Evolutionary conservation across 805 yeast genomes (phyloP).

Genomic region (Spathaspora girioi): DNA sequence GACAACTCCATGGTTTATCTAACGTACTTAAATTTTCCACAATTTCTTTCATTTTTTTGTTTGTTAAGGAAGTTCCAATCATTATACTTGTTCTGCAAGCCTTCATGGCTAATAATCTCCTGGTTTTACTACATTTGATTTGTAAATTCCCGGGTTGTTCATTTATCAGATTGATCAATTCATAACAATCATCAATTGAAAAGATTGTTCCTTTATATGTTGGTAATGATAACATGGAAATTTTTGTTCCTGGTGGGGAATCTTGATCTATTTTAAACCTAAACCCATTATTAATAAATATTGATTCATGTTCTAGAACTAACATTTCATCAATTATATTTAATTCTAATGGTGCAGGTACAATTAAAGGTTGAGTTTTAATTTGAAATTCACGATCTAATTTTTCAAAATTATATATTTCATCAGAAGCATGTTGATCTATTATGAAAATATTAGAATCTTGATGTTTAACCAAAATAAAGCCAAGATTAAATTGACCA

Average conservation of each 20-base stretch:
- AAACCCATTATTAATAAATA: constrained; percentile 78
- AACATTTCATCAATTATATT: constrained; percentile 75
- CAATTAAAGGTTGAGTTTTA: constrained; percentile 63
- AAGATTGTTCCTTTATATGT: constrained; percentile 67
- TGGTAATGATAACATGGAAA: constrained; percentile 64
- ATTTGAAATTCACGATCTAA: constrained; percentile 50
- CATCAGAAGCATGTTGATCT: constrained; percentile 98
- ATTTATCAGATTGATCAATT: constrained; percentile 59
- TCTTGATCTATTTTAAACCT: constrained; percentile 49
- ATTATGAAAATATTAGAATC: constrained; percentile 65
- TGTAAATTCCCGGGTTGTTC: constrained; percentile 12
- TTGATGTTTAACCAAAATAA: constrained; percentile 66
- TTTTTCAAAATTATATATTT: constrained; percentile 83
- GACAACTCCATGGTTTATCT: constrained; percentile 95
- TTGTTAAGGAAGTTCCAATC: constrained; percentile 76
- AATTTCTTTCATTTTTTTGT: constrained; percentile 59
- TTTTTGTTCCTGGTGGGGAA: constrained; percentile 51
- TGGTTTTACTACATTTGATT: constrained; percentile 69
- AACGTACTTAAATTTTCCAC: constrained; percentile 65
- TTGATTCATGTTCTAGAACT: constrained; percentile 54
- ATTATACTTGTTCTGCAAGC: constrained; percentile 93
- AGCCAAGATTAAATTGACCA: constrained; percentile 96
- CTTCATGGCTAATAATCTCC: constrained; percentile 87
- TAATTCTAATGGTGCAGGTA: constrained; percentile 56
- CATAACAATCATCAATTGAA: constrained; percentile 67